These are phyloP conservation scores for Pythium brachiatum DNA, from an alignment of 352 stramenopile genomes.

Conservation along the genomic window DNA sequence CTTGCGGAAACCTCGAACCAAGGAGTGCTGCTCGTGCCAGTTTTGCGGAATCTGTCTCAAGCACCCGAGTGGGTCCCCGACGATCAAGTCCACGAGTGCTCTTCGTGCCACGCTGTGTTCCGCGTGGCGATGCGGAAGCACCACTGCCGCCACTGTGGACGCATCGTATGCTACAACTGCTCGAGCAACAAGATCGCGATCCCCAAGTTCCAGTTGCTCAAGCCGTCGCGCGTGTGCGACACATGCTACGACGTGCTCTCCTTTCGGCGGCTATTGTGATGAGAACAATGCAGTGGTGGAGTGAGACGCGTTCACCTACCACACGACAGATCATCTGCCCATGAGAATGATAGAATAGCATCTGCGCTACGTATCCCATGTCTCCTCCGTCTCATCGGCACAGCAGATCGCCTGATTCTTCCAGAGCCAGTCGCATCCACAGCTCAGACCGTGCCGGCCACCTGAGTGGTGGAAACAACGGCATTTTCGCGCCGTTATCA, in stretches of 20 bases:
- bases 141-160: conserved; percentile 80
- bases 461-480: neutral
- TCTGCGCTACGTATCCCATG: too few species aligned
- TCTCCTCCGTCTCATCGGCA: too few species aligned
- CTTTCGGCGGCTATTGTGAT: conserved; percentile 75
- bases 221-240: conserved; percentile 73
- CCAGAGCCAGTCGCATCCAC: neutral
- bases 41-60: conserved; percentile 71
- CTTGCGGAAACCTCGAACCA: conserved; percentile 81
- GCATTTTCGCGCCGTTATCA: neutral
- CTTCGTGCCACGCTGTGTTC: conserved; percentile 70
- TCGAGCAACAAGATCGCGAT: conserved; percentile 83
- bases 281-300: neutral
- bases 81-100: conserved; percentile 69
- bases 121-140: conserved; percentile 83
- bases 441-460: neutral
- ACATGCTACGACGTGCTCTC: conserved; percentile 84
- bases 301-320: too few species aligned
- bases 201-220: conserved; percentile 77
- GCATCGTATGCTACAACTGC: conserved; percentile 85
- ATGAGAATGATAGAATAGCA: too few species aligned
- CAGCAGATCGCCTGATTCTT: too few species aligned
- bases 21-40: conserved; percentile 72
- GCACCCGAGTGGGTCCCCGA: conserved; percentile 64
- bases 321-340: too few species aligned